phyloP scores from a whole-genome alignment of 2,329 filamentous ascomycete species.

The Cladosporium austrohemisphaericum region DNA sequence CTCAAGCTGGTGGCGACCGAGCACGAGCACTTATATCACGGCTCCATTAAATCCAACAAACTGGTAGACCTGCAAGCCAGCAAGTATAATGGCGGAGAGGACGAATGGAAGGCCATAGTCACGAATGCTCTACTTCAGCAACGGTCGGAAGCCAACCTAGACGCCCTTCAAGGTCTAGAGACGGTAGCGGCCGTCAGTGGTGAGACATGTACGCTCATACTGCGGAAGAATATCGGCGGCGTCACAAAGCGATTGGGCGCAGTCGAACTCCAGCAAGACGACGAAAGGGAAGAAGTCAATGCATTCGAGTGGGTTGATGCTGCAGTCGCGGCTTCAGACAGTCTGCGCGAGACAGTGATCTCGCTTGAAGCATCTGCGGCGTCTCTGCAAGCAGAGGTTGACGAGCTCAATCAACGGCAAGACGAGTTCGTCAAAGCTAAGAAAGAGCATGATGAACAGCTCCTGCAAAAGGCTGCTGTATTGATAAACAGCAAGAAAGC shows the following conservation, averaged over 20 bases:
- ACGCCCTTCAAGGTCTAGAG: slow-evolving; percentile 54
- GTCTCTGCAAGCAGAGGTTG: slow-evolving; percentile 54
- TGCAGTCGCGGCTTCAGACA: slow-evolving; percentile 51
- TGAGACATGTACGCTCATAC: slow-evolving; percentile 55
- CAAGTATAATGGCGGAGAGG: slow-evolving; percentile 53
- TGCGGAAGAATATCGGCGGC: slow-evolving; percentile 63
- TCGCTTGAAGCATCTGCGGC: slow-evolving; percentile 30
- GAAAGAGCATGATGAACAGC: slow-evolving; percentile 60
- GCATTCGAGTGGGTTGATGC: slow-evolving; percentile 67
- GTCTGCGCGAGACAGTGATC: slow-evolving; percentile 36
- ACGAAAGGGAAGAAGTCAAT: slow-evolving; percentile 56
- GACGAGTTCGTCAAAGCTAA: slow-evolving; percentile 65
- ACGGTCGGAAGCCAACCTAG: slow-evolving; percentile 26
- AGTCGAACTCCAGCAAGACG: slow-evolving; percentile 55
- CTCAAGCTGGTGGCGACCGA: slow-evolving; percentile 67
- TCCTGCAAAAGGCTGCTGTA: slow-evolving; percentile 66
- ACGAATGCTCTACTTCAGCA: slow-evolving; percentile 52
- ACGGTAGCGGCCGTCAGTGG: slow-evolving; percentile 54
- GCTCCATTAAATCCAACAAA: slow-evolving; percentile 57
- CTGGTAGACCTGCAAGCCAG: slow-evolving; percentile 52
- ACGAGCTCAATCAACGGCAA: slow-evolving; percentile 59
- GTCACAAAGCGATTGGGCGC: slow-evolving; percentile 70
- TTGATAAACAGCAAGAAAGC: slow-evolving; percentile 76
- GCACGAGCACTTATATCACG: slow-evolving; percentile 57
- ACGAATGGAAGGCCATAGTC: slow-evolving; percentile 66